These are phyloP conservation scores for Kwoniella sp. DNA, from an alignment of 768 basidiomycete genomes.

Conservation along the genomic window DNA sequence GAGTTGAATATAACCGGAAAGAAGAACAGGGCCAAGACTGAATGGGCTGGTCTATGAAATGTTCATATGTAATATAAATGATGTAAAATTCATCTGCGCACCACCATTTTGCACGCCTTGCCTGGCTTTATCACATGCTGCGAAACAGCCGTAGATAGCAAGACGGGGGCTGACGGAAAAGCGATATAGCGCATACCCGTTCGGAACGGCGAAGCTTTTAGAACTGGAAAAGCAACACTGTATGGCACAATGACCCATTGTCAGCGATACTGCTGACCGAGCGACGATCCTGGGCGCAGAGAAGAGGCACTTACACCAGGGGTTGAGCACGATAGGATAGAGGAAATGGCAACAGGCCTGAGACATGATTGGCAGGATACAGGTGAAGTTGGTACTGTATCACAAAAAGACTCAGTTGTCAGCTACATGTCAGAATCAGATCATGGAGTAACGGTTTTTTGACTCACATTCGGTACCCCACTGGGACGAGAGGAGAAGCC, in stretches of 20 bases:
- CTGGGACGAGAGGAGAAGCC: slow-evolving; percentile 62
- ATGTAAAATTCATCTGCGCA: background rate
- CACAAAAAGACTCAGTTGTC: background rate
- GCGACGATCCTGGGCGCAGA: background rate
- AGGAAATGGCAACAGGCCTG: slow-evolving; percentile 52
- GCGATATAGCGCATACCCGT: background rate
- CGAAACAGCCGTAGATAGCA: no score
- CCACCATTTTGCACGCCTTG: no score
- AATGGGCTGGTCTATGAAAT: background rate
- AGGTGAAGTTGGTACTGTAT: slow-evolving; percentile 50
- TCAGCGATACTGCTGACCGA: slow-evolving; percentile 23
- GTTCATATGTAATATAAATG: background rate
- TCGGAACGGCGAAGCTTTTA: slow-evolving; percentile 4
- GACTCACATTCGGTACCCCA: slow-evolving; percentile 65
- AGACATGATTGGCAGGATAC: slow-evolving; percentile 51
- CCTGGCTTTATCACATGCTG: no score
- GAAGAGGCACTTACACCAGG: slow-evolving; percentile 42
- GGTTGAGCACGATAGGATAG: slow-evolving; percentile 49
- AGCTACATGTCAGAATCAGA: background rate
- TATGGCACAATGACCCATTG: background rate
- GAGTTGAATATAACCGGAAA: slow-evolving; percentile 6
- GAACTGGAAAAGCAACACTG: slow-evolving; percentile 51
- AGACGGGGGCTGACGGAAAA: background rate
- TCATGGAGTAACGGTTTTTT: slow-evolving; percentile 8
- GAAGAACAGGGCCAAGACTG: background rate